phyloP scores from a whole-genome alignment of 495 filamentous ascomycete species.

The Tuber indicum region DNA sequence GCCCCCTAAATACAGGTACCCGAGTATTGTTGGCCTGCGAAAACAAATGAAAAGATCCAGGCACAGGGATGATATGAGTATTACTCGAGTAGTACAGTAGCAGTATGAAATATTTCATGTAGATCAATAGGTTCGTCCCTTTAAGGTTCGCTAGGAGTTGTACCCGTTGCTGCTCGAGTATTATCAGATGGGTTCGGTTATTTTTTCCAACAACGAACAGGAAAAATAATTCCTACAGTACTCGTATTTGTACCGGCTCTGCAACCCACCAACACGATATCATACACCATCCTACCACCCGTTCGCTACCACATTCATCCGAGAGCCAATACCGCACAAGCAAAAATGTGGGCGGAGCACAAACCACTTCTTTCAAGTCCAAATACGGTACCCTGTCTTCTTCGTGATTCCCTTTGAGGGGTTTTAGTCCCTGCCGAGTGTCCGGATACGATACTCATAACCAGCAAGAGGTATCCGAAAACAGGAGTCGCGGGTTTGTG shows the following conservation, averaged over 20 bases:
- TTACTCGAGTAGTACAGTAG: not conserved
- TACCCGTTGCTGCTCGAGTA: not conserved
- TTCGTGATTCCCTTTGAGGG: not conserved
- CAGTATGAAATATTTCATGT: too few species aligned
- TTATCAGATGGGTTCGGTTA: too few species aligned
- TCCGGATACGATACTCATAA: not conserved
- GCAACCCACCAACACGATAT: not conserved
- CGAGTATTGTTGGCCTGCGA: not conserved
- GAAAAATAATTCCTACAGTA: not conserved
- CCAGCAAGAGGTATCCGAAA: not conserved
- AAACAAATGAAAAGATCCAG: not conserved
- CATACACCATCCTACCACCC: not conserved
- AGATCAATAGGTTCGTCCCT: not conserved
- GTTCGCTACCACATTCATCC: not conserved
- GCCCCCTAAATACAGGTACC: not conserved
- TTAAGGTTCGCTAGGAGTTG: not conserved
- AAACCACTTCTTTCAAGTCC: not conserved
- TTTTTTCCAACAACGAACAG: not conserved
- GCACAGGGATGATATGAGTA: not conserved
- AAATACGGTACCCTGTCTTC: not conserved
- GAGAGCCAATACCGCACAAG: not conserved
- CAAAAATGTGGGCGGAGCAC: not conserved
- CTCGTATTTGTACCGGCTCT: too few species aligned
- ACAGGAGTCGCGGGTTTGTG: not conserved
- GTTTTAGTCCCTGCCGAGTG: not conserved